These are phyloP conservation scores for Fusarium mangiferae DNA, from an alignment of 2,329 filamentous ascomycete genomes.

Conservation along the genomic window DNA sequence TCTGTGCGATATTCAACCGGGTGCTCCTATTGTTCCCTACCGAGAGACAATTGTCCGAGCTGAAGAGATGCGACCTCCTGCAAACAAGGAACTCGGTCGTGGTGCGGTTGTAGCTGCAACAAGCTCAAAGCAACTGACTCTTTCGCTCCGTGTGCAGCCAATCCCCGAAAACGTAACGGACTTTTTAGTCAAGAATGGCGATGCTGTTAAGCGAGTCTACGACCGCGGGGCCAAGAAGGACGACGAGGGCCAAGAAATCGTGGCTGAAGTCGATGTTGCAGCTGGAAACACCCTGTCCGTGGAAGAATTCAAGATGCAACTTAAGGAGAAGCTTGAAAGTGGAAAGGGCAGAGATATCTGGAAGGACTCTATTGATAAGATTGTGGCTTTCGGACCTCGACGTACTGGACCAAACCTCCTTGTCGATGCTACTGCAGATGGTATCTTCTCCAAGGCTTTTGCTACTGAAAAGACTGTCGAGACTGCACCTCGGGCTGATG, in stretches of 20 bases:
- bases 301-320: conserved; percentile 79
- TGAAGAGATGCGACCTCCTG: conserved; percentile 91
- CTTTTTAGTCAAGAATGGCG: conserved; percentile 83
- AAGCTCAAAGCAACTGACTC: conserved; percentile 84
- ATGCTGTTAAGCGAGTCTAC: conserved; percentile 82
- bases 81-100: conserved; percentile 85
- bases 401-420: conserved; percentile 89
- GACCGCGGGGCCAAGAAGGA: conserved; percentile 65
- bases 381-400: conserved; percentile 89
- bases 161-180: conserved; percentile 82
- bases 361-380: conserved; percentile 79
- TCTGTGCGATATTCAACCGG: conserved; percentile 92
- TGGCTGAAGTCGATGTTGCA: conserved; percentile 66
- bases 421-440: conserved; percentile 80
- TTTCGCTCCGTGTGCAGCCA: conserved; percentile 81
- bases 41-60: conserved; percentile 89
- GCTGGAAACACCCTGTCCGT: conserved; percentile 73
- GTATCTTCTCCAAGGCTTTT: conserved; percentile 79
- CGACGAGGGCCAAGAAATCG: conserved; percentile 54
- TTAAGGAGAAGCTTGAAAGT: conserved; percentile 74
- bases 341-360: conserved; percentile 80
- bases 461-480: conserved; percentile 48
- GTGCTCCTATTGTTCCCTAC: conserved; percentile 94
- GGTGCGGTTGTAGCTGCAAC: conserved; percentile 81
- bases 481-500: conserved; percentile 54